These are phyloP conservation scores for Zostera marina DNA, from an alignment of 116 monocot genomes.

Conservation along the genomic window DNA sequence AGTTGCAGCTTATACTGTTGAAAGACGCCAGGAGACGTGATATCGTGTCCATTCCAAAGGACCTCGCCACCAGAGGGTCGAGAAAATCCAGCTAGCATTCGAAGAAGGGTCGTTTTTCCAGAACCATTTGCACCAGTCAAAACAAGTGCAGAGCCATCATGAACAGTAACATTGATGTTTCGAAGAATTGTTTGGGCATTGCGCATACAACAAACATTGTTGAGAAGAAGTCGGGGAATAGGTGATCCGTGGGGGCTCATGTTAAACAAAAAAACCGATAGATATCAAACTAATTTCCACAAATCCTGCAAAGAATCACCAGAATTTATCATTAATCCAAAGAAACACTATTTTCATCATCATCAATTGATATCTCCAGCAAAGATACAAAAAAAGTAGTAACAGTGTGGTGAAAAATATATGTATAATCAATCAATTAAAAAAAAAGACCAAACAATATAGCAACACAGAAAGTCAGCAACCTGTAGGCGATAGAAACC, in stretches of 20 bases:
- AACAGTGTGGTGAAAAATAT: too few relatives aligned
- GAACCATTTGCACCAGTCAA: slow-evolving; percentile 86
- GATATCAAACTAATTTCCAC: too few relatives aligned
- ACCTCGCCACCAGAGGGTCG: slow-evolving; percentile 87
- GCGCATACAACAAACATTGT: slow-evolving; percentile 93
- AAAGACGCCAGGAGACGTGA: slow-evolving; percentile 76
- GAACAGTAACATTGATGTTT: slow-evolving; percentile 62
- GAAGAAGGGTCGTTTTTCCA: slow-evolving; percentile 86
- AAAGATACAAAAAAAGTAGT: too few relatives aligned
- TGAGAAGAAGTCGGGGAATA: slow-evolving; percentile 56
- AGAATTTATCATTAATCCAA: too few relatives aligned
- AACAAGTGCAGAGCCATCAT: slow-evolving; percentile 78
- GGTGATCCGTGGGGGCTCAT: slow-evolving; percentile 44
- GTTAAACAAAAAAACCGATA: neutral
- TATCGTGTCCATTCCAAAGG: slow-evolving; percentile 94
- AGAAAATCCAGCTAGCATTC: slow-evolving; percentile 92
- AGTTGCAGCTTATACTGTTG: slow-evolving; percentile 89
- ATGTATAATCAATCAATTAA: too few relatives aligned
- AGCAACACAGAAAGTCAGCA: too few relatives aligned
- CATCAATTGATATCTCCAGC: too few relatives aligned
- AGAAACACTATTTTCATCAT: too few relatives aligned
- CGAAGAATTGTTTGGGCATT: slow-evolving; percentile 83
- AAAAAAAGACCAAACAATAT: too few relatives aligned
- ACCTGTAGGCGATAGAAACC: too few relatives aligned
- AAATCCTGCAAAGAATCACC: too few relatives aligned